Base-by-base conservation (phyloP, 2,329 filamentous ascomycete species). In the Aureobasidium namibiae region DNA sequence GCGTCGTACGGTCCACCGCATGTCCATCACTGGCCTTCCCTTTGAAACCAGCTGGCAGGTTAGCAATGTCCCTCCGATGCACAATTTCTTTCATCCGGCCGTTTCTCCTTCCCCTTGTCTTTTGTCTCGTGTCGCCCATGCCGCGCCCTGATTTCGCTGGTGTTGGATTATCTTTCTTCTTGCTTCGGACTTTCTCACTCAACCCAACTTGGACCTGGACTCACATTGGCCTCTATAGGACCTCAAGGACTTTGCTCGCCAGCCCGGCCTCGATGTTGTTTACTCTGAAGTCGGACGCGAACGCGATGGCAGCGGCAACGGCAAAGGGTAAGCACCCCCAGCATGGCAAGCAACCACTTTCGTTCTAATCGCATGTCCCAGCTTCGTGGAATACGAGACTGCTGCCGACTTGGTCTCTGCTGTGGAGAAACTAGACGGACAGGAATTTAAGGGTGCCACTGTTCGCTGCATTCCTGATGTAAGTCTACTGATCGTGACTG, bases 1-100 rank as follows among this genome's bases (percentile, higher is more conserved):
- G 65, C 88, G 94, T 72, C 91, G 94, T 75, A 99, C 94, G 67
- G 86, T 91, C 67, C 91, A 92, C 76, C 89, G 94, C 75, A 97
- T 99, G 94, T 88, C 92, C 76, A 95, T 99, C 72, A 89, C 89
- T 80, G 92, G 92, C 80, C 90, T 99, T 76, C 92, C 92, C 74
- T 86, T 85, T 79, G 92, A 97, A 82, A 99, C 94, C 82, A 96
- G 92, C 85, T 99, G 94, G 94, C 94, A 99, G 94, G 94, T 99
- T 88, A 94, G 94, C 89, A 80, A 74, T 65, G 36, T 50, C 54
- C 64, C 61, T 48, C 73, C 60, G 45, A 49, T 60, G 39, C 33
- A 42, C 18, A 31, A 3, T 39, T 29, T 24, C 24, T 31, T 46
- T 33, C 33, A 36, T 9, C 42, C 24, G 54, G 38, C 57, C 57